Conservation (phyloP, 306 rosid genomes). For the Ormosia semicastrata region DNA sequence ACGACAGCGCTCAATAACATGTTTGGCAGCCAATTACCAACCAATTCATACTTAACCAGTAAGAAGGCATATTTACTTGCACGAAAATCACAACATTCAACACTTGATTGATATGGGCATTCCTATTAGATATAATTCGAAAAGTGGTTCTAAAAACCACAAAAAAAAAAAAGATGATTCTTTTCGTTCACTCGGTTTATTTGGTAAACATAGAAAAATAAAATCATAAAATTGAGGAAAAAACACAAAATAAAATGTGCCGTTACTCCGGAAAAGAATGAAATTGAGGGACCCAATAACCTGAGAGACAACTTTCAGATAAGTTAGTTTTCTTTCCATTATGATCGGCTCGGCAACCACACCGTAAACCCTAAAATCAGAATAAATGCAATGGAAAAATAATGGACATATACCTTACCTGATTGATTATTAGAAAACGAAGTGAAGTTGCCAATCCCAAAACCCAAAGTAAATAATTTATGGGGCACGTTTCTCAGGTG, state of each 20-base stretch:
- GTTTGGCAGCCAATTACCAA: neutral
- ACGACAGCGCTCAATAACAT: neutral
- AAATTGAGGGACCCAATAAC: neutral
- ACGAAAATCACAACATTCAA: neutral
- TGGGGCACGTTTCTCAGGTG: neutral
- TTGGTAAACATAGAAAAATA: neutral
- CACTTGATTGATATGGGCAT: neutral
- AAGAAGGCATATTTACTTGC: neutral
- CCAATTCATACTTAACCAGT: neutral
- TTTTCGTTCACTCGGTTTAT: neutral
- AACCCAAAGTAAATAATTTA: neutral
- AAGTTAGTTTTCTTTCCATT: neutral
- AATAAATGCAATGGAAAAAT: neutral
- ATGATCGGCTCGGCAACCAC: neutral
- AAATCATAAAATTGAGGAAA: neutral
- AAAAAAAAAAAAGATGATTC: neutral
- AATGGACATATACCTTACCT: neutral
- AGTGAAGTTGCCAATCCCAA: neutral
- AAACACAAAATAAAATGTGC: neutral
- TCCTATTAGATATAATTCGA: neutral
- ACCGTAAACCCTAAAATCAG: conserved; percentile 19
- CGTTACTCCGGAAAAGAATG: neutral
- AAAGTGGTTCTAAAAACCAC: no score
- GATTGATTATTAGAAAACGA: conserved; percentile 5
- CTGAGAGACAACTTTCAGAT: neutral